These are phyloP conservation scores for Dactylonectria estremocensis DNA, from an alignment of 2,329 filamentous ascomycete genomes.

Conservation along the genomic window DNA sequence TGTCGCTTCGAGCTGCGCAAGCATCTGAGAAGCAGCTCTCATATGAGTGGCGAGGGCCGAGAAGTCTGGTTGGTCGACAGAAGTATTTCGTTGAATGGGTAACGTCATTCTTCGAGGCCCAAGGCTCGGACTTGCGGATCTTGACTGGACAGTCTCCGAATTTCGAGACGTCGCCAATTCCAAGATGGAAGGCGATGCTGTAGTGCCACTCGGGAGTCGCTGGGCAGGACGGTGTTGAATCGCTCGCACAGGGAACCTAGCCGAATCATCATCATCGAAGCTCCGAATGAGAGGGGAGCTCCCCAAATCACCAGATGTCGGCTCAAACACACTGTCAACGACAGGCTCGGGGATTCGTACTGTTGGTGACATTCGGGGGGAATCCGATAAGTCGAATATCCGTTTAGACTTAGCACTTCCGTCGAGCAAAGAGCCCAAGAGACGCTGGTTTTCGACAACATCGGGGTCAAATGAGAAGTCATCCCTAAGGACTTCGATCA, in stretches of 20 bases:
- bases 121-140: constrained; percentile 77
- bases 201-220: constrained; percentile 73
- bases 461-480: constrained; percentile 88
- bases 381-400: constrained; percentile 78
- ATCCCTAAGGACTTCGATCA: constrained; percentile 86
- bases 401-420: constrained; percentile 72
- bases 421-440: constrained; percentile 71
- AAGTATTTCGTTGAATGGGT: constrained; percentile 67
- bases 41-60: constrained; percentile 89
- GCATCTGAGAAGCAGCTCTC: constrained; percentile 89
- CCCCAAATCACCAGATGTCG: constrained; percentile 83
- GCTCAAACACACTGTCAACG: constrained; percentile 86
- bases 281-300: constrained; percentile 79
- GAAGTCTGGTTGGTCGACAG: constrained; percentile 82
- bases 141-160: constrained; percentile 77
- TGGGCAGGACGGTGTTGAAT: constrained; percentile 57
- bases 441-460: constrained; percentile 78
- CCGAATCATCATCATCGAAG: constrained; percentile 66
- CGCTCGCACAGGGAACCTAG: constrained; percentile 49
- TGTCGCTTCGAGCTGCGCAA: constrained; percentile 85
- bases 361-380: constrained; percentile 66
- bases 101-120: constrained; percentile 72
- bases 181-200: constrained; percentile 71
- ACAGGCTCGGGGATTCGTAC: constrained; percentile 61
- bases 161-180: constrained; percentile 77